Evolutionary conservation across 257 asterid species (phyloP).

Genomic region (Nicotiana otophora): DNA sequence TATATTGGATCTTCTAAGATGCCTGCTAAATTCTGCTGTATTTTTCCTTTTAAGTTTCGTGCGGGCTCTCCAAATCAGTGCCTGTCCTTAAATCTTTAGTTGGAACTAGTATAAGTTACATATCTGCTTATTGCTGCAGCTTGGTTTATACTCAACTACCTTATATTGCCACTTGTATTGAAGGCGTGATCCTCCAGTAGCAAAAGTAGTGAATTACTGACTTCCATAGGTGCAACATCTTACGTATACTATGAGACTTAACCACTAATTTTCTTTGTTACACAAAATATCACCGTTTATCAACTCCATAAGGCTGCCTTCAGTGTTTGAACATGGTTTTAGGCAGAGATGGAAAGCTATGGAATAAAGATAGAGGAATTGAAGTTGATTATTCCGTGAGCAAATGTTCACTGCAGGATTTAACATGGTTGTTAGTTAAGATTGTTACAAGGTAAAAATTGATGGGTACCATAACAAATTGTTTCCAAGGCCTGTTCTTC

Average conservation of each 20-base stretch:
- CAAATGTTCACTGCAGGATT: neutral
- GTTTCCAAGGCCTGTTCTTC: neutral
- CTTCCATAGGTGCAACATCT: neutral
- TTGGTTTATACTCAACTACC: neutral
- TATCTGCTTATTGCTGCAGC: neutral
- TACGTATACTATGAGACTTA: neutral
- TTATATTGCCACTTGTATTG: neutral
- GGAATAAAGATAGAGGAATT: neutral
- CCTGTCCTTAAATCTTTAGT: neutral
- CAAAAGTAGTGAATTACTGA: neutral
- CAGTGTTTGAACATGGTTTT: neutral
- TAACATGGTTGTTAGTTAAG: neutral
- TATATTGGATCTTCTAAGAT: neutral
- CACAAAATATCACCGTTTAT: neutral
- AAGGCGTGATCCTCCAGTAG: neutral
- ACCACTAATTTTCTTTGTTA: neutral
- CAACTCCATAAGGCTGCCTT: neutral
- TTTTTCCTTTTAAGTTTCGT: neutral
- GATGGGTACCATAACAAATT: neutral
- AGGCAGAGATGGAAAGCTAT: neutral
- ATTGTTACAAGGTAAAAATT: neutral
- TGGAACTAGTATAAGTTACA: neutral
- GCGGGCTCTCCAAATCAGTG: neutral
- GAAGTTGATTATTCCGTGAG: neutral
- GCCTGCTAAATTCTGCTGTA: neutral